Percentiles rank a stretch among this genome's conserved stretches.
Evolutionary conservation across 2,329 filamentous ascomycete species (phyloP).

Genomic region (Sporothrix brunneoviolacea): DNA sequence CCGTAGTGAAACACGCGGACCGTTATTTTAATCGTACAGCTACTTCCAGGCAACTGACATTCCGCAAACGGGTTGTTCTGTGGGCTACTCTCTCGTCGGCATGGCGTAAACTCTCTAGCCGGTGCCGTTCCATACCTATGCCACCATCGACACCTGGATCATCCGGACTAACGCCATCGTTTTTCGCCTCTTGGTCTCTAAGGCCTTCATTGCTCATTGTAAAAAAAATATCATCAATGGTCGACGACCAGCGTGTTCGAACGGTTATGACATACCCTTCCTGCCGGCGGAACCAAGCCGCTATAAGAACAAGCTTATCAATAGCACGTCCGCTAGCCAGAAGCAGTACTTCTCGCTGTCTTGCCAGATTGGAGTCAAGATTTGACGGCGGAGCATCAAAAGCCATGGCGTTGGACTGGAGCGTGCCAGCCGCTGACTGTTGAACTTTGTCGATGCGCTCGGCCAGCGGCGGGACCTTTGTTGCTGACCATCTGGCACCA

Average conservation of each 20-base stretch:
- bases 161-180: not conserved
- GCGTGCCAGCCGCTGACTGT: conserved; percentile 16
- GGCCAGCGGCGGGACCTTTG: conserved; percentile 38
- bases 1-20: too few species aligned
- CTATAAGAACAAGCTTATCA: conserved; percentile 54
- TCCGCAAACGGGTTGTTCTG: conserved; percentile 3
- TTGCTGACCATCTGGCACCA: conserved; percentile 38
- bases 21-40: conserved; percentile 12
- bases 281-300: conserved; percentile 58
- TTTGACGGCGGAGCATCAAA: too few species aligned
- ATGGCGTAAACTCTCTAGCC: too few species aligned
- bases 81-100: not conserved
- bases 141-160: too few species aligned
- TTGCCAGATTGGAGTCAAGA: conserved; percentile 24
- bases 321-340: conserved; percentile 60
- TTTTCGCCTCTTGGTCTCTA: too few species aligned
- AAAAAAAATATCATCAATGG: conserved; percentile 59
- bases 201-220: conserved; percentile 20
- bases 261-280: conserved; percentile 52
- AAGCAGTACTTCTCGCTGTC: conserved; percentile 32
- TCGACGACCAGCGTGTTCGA: conserved; percentile 55
- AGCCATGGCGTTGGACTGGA: conserved; percentile 11
- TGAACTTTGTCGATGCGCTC: conserved; percentile 38
- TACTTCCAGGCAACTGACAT: conserved; percentile 17
- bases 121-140: not conserved